Evolutionary conservation across 306 rosid genomes (phyloP), one percentile per base, ranked within the genome.

Genomic region (Corylus heterophylla): DNA sequence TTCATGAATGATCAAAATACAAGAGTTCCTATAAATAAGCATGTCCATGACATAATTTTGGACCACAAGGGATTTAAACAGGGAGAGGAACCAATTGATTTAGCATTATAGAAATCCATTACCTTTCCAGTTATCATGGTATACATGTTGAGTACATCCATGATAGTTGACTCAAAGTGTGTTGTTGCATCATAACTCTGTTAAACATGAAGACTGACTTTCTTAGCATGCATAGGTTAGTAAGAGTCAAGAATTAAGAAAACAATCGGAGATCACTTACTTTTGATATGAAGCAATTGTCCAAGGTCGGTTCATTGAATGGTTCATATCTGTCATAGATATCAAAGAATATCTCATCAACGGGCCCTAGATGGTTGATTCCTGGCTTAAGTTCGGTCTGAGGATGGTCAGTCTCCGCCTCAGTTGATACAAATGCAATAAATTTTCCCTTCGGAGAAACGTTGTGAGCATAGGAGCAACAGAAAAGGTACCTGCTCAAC

Each of bases 151-250:
- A 94, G 97, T 55, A 94, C 98, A 49, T 94, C 97, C 73, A 69
- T 35, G 49, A 94, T 94, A 52, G 98, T 94, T 70, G 98, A 88
- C 88, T 94, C 98, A 9, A 94, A 94, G 87, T 94, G 98, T 69
- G 98, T 94, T 16, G 98, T 94, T 49, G 98, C 89, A 87, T 94
- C 98, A 80, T 94, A 94, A 69, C 98, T 94, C 98, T 94, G 97
- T 83, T 58, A 81, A 80, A 73, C 74, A 78, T 27, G 71, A 74
- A 4, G 25, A 70, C 68, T 55, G 51, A 56, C 12, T 35, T 11
- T 10, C 35, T 51, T 55, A 61, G 74, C 3, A 16, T 44, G 62
- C 72, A 76, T 48, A 29, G 5, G 7, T 56, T 10, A 54, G 27
- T 5, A 47, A 62, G 50, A 51, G 22, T 22, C 47, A 44, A 61